Base-by-base conservation (phyloP, 176 grass and related monocot species). In the Cenchrus fungigraminus region DNA sequence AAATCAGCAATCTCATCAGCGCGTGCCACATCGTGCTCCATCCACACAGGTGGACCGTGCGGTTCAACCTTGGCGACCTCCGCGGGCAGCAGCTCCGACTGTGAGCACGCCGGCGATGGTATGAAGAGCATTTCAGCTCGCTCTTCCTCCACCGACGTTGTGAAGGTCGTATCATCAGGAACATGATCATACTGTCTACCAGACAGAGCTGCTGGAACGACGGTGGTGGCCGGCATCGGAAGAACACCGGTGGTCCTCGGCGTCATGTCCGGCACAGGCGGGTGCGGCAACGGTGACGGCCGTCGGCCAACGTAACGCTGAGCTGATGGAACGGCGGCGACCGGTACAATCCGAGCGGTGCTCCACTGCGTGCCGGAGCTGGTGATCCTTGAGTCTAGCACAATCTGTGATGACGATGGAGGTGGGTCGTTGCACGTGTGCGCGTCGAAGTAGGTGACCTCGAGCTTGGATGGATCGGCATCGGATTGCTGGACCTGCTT, bases 41-140 rank as follows among this genome's bases (percentile, higher is more conserved):
- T 28, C 69, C 44, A 71, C 11, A 28, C 10, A 0, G 69, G 69
- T 12, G 45, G 69, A 6, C 69, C 20, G 11, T 71, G 70, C 12
- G 5, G 70, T 29, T 49, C 22, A 28, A 8, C 19, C 60, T 66
- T 3, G n/a, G 46, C 31, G 51, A 12, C 55, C 25, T 73, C 69
- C 25, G 3, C 6, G 0, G 49, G 16, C 31, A 84, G 71, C 47
- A 84, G 49, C 71, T 76, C 60, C 8, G 82, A 84, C 72, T 45
- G 72, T 4, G 82, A 84, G 62, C 72, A 84, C 6, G 49, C 82
- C 47, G 72, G 82, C 47, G 82, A 84, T 9, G 82, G 82, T 76
- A 84, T 28, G 61, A 67, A 44, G 13, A 76, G 73, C 5, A 54
- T 22, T 1, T 61, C n/a, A 0, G 4, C 71, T 42, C 28, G 19